Evolutionary conservation across 2,329 filamentous ascomycete genomes (phyloP).

Genomic region (Fusarium mangiferae): DNA sequence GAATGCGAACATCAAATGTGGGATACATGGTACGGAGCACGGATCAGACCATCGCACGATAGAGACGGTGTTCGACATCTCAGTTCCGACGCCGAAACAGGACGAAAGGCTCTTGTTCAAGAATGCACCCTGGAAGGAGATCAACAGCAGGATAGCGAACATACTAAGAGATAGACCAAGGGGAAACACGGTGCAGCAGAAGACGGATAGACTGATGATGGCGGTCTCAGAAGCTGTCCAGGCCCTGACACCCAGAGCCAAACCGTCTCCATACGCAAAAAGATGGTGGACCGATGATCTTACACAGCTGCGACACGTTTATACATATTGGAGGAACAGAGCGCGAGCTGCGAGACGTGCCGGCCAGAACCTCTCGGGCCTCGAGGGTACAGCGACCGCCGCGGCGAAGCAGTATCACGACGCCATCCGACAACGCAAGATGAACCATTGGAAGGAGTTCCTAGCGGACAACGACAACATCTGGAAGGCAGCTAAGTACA

Average conservation of each 20-base stretch:
- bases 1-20: neutral
- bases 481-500: neutral
- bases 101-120: neutral
- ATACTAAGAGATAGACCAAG: too few relatives aligned
- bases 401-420: neutral
- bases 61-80: neutral
- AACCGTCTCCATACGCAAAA: neutral
- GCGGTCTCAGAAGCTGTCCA: neutral
- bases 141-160: too few relatives aligned
- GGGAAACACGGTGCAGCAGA: too few relatives aligned
- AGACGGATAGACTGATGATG: neutral
- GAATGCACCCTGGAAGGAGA: neutral
- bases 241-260: neutral
- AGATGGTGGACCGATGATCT: neutral
- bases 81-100: neutral
- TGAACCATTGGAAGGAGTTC: neutral
- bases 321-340: neutral
- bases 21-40: neutral
- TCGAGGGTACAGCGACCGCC: neutral
- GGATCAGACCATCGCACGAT: neutral
- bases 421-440: neutral
- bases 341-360: neutral
- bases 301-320: neutral
- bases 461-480: neutral
- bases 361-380: neutral